Percentiles rank a stretch among this genome's conserved stretches.
These are phyloP conservation scores for Plantago rigida DNA, from an alignment of 305 asterid genomes.

Conservation along the genomic window DNA sequence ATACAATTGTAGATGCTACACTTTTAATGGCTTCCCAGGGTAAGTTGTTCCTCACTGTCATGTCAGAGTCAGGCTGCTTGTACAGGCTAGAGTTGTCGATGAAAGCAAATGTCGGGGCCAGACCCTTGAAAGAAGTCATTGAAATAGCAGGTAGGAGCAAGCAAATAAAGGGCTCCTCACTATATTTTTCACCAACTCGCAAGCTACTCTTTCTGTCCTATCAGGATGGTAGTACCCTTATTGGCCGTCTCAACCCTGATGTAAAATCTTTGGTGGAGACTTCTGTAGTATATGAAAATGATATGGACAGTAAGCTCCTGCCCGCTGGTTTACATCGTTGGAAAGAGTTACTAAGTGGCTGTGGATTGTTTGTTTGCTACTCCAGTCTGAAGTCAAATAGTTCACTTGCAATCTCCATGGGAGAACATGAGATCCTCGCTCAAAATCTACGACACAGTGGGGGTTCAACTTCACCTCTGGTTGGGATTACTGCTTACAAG, in stretches of 20 bases:
- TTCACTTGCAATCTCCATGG: constrained; percentile 63
- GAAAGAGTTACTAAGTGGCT: constrained; percentile 73
- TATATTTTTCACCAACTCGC: constrained; percentile 69
- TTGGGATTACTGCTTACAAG: constrained; percentile 89
- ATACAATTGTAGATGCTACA: constrained; percentile 72
- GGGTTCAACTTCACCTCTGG: constrained; percentile 80
- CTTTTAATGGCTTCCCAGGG: constrained; percentile 72
- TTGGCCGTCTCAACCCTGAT: constrained; percentile 77
- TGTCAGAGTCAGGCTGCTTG: constrained; percentile 73
- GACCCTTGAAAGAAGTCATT: constrained; percentile 70
- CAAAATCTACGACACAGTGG: constrained; percentile 76
- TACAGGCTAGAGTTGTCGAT: constrained; percentile 83
- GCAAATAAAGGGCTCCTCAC: constrained; percentile 63
- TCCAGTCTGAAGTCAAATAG: constrained; percentile 78
- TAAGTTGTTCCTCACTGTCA: constrained; percentile 65
- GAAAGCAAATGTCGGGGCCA: constrained; percentile 75
- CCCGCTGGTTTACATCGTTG: constrained; percentile 95
- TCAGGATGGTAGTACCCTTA: constrained; percentile 82
- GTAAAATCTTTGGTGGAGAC: constrained; percentile 61
- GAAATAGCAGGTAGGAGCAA: constrained; percentile 57
- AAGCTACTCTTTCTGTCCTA: constrained; percentile 78
- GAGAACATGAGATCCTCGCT: constrained; percentile 67
- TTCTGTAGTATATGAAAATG: constrained; percentile 70
- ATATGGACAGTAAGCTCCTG: constrained; percentile 57
- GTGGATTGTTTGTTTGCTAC: constrained; percentile 78